Evolutionary conservation across 768 basidiomycete genomes (phyloP), one percentile per base, ranked within the genome.

Genomic region (Pisolithus sp.): DNA sequence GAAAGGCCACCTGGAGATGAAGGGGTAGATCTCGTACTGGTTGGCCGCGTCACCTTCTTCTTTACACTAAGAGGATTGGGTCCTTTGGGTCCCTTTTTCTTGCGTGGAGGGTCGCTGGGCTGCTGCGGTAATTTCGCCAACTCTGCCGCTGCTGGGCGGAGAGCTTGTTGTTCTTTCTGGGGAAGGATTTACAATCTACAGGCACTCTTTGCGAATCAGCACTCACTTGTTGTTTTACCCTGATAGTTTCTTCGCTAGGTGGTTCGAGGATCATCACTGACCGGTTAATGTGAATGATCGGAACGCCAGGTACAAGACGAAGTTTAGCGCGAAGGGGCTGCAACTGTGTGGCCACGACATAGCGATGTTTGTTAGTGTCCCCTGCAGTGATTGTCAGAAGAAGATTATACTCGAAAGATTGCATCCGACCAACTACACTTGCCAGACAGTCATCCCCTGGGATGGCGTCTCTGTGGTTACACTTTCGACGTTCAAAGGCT

Each of bases 241-340:
- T 64, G 10, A 92, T 62, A 1, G 93, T 98, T 3, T 75, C 75
- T 51, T 89, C 82, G 56, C 87, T 89, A 0, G 92, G 90, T 7
- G 92, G 91, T 66, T 95, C 93, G 23, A 98, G 77, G 18, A 99
- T 82, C 80, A 96, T 84, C 10, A 98, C 95, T 1, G 90, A 83
- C 30, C 89, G 87, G 61, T 92, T 94, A 54, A 96, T 77, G 66
- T 96, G 94, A 37, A 98, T 74, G 54, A 98, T 79, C 0, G 96
- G 96, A 0, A 92, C 83, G 2, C 83, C 94, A 9, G 93, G 87
- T 37, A 96, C 77, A 4, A 64, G 67, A 15, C 93, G 82, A 43
- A 98, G 74, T 51, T 75, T 73, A 24, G 70, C 68, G 4, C 94
- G 83, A 2, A 97, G 81, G 5, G 79, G 68, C 34, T 82, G 77